These are phyloP conservation scores for Chlorella vulgaris DNA, from an alignment of 139 green algal species.

Conservation along the genomic window DNA sequence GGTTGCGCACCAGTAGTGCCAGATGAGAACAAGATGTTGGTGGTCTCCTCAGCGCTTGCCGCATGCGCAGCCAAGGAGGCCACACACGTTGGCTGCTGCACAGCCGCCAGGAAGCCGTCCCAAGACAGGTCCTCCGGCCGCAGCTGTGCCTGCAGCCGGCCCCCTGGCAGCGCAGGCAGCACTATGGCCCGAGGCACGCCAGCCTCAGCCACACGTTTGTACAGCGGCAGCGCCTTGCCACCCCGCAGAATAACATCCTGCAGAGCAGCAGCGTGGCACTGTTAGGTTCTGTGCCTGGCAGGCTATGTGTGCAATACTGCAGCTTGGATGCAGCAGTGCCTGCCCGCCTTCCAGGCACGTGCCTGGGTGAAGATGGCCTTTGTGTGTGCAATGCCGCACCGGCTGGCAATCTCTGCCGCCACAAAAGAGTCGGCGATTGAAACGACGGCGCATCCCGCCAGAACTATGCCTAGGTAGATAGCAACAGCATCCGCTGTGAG, in stretches of 20 bases:
- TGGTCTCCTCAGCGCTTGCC: slow-evolving; percentile 48
- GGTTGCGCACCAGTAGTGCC: slow-evolving; percentile 79
- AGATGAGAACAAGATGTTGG: slow-evolving; percentile 92
- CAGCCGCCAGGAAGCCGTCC: slow-evolving; percentile 54
- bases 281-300: no score
- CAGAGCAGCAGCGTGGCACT: not conserved
- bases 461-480: slow-evolving; percentile 86
- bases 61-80: slow-evolving; percentile 29
- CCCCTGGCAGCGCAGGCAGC: slow-evolving; percentile 42
- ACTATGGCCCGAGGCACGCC: slow-evolving; percentile 47
- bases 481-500: slow-evolving; percentile 73
- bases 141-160: slow-evolving; percentile 38
- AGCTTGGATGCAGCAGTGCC: not conserved
- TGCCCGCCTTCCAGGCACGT: no score
- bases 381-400: slow-evolving; percentile 73
- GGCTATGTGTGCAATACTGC: not conserved
- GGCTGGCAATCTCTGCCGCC: slow-evolving; percentile 69
- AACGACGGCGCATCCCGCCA: slow-evolving; percentile 80
- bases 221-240: slow-evolving; percentile 78
- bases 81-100: not conserved
- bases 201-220: slow-evolving; percentile 61
- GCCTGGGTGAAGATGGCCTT: slow-evolving; percentile 86
- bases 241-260: slow-evolving; percentile 82
- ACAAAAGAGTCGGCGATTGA: slow-evolving; percentile 91
- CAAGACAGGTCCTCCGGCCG: slow-evolving; percentile 55